Conservation (phyloP, 495 filamentous ascomycete genomes). For the Aspergillus funiculosus region DNA sequence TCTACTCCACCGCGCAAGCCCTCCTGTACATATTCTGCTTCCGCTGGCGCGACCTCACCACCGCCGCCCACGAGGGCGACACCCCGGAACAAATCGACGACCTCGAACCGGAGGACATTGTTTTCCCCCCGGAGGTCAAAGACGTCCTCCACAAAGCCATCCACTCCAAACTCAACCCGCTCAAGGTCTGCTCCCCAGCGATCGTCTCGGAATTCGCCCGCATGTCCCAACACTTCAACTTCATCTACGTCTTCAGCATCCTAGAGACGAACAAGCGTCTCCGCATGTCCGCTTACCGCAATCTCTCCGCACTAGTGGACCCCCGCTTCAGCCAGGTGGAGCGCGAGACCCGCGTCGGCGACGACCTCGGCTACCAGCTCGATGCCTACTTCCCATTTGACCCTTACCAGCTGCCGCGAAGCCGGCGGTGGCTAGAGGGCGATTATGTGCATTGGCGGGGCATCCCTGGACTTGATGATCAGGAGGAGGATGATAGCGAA, state of each 20-base stretch:
- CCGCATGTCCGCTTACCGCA: conserved; percentile 59
- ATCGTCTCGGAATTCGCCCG: conserved; percentile 90
- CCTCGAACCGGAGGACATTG: conserved; percentile 56
- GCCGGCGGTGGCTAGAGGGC: conserved; percentile 74
- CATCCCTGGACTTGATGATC: conserved; percentile 64
- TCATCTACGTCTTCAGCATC: conserved; percentile 81
- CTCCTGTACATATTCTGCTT: conserved; percentile 96
- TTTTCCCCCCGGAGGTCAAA: conserved; percentile 68
- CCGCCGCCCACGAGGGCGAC: conserved; percentile 45
- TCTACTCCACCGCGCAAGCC: conserved; percentile 86
- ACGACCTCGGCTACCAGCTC: conserved; percentile 67
- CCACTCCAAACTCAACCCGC: conserved; percentile 82
- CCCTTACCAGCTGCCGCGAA: conserved; percentile 80
- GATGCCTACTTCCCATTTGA: conserved; percentile 98
- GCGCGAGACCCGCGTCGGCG: conserved; percentile 58
- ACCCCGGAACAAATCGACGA: conserved; percentile 47
- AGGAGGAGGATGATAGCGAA: conserved; percentile 43
- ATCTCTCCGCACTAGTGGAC: conserved; percentile 27
- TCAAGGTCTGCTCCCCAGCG: conserved; percentile 89
- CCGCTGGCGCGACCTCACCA: conserved; percentile 85
- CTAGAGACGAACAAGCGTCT: conserved; percentile 88
- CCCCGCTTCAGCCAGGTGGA: conserved; percentile 40
- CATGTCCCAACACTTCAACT: conserved; percentile 72
- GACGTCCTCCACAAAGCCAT: conserved; percentile 67
- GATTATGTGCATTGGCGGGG: conserved; percentile 83